Evolutionary conservation across 108 stramenopile species (phyloP).

Genomic region (Skeletonema potamos): DNA sequence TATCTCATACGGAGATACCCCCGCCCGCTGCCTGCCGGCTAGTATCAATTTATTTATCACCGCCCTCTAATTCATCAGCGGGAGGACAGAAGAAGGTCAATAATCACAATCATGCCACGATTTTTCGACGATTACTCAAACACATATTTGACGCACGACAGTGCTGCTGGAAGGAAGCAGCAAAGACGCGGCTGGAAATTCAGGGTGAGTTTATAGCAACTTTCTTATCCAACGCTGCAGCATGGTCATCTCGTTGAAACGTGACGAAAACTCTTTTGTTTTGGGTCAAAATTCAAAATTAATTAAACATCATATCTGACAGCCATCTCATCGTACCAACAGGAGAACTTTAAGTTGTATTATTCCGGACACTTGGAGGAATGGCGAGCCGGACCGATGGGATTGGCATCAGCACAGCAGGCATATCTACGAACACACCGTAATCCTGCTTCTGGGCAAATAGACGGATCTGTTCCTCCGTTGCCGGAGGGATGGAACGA

Average conservation of each 20-base stretch:
- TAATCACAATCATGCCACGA: slow-evolving; percentile 64
- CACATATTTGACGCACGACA: slow-evolving; percentile 89
- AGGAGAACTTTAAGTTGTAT: slow-evolving; percentile 89
- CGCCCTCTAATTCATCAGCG: too few relatives aligned
- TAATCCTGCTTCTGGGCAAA: slow-evolving; percentile 35
- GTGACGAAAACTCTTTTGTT: too few relatives aligned
- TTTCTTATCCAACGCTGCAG: too few relatives aligned
- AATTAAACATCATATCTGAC: too few relatives aligned
- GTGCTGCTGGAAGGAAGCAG: slow-evolving; percentile 86
- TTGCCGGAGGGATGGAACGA: slow-evolving; percentile 86
- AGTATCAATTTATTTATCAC: too few relatives aligned
- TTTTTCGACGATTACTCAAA: slow-evolving; percentile 93
- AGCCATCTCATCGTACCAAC: too few relatives aligned
- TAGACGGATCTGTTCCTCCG: slow-evolving; percentile 69
- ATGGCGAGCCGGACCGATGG: slow-evolving; percentile 79
- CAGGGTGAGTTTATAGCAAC: too few relatives aligned
- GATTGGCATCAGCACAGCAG: slow-evolving; percentile 79
- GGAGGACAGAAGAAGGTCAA: too few relatives aligned
- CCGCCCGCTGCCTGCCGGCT: too few relatives aligned
- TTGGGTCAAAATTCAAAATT: too few relatives aligned
- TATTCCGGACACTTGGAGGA: slow-evolving; percentile 61
- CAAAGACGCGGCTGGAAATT: slow-evolving; percentile 93
- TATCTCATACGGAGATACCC: too few relatives aligned
- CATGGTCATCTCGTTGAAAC: too few relatives aligned
- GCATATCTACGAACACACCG: slow-evolving; percentile 40